Percentiles rank a stretch among this genome's conserved stretches.
These are phyloP conservation scores for Cyathus striatus DNA, from an alignment of 768 basidiomycete genomes.

Conservation along the genomic window DNA sequence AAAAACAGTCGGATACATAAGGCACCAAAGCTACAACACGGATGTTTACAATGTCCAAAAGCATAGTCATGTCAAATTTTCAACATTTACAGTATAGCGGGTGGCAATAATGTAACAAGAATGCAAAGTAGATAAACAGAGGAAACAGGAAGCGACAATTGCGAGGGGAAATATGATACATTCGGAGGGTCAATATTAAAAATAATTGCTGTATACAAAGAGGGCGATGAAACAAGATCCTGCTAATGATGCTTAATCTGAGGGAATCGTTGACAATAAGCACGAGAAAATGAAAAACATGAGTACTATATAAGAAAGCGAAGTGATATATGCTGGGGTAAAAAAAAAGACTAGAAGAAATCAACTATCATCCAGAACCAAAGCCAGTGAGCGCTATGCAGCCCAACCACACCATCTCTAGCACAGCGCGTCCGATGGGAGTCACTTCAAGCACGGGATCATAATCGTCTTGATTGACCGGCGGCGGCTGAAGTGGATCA, in stretches of 20 bases:
- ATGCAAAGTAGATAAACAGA: background rate
- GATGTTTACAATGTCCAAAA: slow-evolving; percentile 1
- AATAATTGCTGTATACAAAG: background rate
- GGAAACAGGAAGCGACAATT: background rate
- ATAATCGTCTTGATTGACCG: background rate
- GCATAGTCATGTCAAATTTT: background rate
- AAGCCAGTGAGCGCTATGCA: slow-evolving; percentile 50
- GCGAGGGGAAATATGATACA: background rate
- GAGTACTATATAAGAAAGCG: background rate
- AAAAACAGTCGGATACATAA: too few species aligned
- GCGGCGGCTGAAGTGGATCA: background rate
- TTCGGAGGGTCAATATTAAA: background rate
- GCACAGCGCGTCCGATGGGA: slow-evolving; percentile 46
- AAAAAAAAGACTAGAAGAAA: background rate
- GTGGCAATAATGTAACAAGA: slow-evolving; percentile 1
- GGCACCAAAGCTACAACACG: too few species aligned
- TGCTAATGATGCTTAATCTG: too few species aligned
- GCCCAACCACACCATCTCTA: slow-evolving; percentile 55
- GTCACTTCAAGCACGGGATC: slow-evolving; percentile 42
- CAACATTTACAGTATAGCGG: background rate
- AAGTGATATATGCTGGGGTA: background rate
- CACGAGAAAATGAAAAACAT: background rate
- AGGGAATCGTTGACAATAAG: too few species aligned
- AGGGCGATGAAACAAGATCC: slow-evolving; percentile 1
- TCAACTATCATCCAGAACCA: slow-evolving; percentile 15